These are phyloP conservation scores for Avena insularis DNA, from an alignment of 176 grass and related monocot species.

Conservation along the genomic window DNA sequence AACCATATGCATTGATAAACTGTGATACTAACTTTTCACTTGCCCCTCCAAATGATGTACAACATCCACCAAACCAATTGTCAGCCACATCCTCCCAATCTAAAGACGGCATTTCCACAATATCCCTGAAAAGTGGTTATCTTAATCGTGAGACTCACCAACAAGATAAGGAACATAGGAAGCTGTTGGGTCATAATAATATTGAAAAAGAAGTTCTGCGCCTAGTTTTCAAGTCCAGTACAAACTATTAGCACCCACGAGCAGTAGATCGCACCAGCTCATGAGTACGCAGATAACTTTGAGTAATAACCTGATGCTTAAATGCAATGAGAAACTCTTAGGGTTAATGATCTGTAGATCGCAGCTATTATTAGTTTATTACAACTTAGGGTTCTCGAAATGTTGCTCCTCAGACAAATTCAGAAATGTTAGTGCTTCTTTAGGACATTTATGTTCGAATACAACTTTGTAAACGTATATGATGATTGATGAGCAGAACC, in stretches of 20 bases:
- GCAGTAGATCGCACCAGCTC: not conserved
- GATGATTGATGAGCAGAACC: slow-evolving; percentile 27
- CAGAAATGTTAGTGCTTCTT: not conserved
- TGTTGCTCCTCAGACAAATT: not conserved
- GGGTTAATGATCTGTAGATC: not conserved
- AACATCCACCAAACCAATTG: slow-evolving; percentile 96
- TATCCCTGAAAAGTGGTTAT: slow-evolving; percentile 50
- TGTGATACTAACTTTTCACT: slow-evolving; percentile 69
- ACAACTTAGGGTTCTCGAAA: not conserved
- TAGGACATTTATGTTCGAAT: slow-evolving; percentile 6
- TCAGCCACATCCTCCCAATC: slow-evolving; percentile 90
- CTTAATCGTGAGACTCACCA: not conserved
- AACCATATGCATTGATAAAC: slow-evolving; percentile 66
- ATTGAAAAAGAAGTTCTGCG: not conserved
- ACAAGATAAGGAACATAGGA: slow-evolving; percentile 6
- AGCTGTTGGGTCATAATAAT: not conserved
- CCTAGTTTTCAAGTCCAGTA: slow-evolving; percentile 30
- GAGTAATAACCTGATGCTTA: not conserved
- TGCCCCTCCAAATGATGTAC: slow-evolving; percentile 86
- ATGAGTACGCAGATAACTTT: slow-evolving; percentile 5
- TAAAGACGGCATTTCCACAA: slow-evolving; percentile 89
- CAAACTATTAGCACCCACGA: slow-evolving; percentile 9
- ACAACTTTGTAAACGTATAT: not conserved
- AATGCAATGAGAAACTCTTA: slow-evolving; percentile 5
- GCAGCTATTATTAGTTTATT: not conserved